Conservation (phyloP, 352 stramenopile species). For the Hyaloperonospora brassicae region DNA sequence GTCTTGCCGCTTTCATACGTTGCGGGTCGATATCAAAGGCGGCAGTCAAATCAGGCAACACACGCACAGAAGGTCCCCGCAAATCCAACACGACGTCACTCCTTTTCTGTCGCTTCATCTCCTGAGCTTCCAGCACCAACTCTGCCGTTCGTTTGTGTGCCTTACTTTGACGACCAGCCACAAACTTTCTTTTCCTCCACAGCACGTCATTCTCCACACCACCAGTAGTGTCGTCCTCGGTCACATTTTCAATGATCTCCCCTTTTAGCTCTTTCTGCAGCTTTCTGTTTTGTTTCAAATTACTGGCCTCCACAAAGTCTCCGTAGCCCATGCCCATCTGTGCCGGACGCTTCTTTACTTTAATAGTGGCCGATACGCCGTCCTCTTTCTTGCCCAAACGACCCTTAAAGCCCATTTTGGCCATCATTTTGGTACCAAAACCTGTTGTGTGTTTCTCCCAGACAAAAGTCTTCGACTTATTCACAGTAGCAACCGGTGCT, state of each 20-base stretch:
- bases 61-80: constrained; percentile 73
- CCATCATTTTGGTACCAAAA: constrained; percentile 92
- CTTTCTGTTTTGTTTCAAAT: constrained; percentile 87
- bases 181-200: constrained; percentile 71
- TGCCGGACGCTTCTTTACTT: constrained; percentile 89
- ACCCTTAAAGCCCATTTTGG: constrained; percentile 94
- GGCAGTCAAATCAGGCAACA: constrained; percentile 57
- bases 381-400: constrained; percentile 89
- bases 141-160: constrained; percentile 62
- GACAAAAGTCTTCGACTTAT: constrained; percentile 31
- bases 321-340: constrained; percentile 92
- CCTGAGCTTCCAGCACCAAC: constrained; percentile 41
- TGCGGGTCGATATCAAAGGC: constrained; percentile 49
- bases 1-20: constrained; percentile 35
- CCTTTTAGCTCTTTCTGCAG: constrained; percentile 89
- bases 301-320: constrained; percentile 89
- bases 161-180: constrained; percentile 25
- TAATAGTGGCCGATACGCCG: constrained; percentile 88
- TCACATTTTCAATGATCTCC: constrained; percentile 42
- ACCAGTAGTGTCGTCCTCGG: constrained; percentile 17
- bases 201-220: constrained; percentile 62
- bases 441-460: constrained; percentile 97
- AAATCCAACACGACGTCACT: constrained; percentile 84
- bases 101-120: constrained; percentile 34
- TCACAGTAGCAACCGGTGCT: background rate